Conservation (phyloP, 306 rosid species). For the Erythrophleum fordii region DNA sequence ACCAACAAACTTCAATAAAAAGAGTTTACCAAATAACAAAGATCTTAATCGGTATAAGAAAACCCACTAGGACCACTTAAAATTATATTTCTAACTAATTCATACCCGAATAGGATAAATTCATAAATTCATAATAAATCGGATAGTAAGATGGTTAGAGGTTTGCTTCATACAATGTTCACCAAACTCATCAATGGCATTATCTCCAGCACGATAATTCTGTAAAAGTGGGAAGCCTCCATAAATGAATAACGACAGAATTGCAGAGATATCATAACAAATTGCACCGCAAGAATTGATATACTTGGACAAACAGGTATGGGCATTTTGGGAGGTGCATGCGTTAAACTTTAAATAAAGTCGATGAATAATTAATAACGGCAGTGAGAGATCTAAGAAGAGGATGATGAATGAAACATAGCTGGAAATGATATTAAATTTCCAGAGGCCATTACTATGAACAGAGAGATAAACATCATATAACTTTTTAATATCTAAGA, state of each 20-base stretch:
- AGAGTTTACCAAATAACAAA: background rate
- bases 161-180: conserved; percentile 43
- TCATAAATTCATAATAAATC: conserved; percentile 26
- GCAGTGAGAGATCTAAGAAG: conserved; percentile 12
- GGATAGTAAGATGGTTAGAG: background rate
- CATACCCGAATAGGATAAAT: conserved; percentile 15
- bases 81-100: background rate
- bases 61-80: conserved; percentile 25
- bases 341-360: conserved; percentile 11
- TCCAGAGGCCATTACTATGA: conserved; percentile 27
- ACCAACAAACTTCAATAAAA: background rate
- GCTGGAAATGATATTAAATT: conserved; percentile 11
- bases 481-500: conserved; percentile 25
- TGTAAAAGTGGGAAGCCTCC: conserved; percentile 46
- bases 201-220: conserved; percentile 43
- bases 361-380: conserved; percentile 25
- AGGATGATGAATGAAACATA: conserved; percentile 17
- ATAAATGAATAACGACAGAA: conserved; percentile 62
- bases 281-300: conserved; percentile 36
- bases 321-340: conserved; percentile 49
- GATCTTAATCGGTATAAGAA: background rate
- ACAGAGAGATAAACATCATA: conserved; percentile 35
- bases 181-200: conserved; percentile 51
- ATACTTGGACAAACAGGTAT: conserved; percentile 42
- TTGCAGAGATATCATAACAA: conserved; percentile 44